These are phyloP conservation scores for Boletus reticulatus DNA, from an alignment of 768 basidiomycete genomes.

Conservation along the genomic window DNA sequence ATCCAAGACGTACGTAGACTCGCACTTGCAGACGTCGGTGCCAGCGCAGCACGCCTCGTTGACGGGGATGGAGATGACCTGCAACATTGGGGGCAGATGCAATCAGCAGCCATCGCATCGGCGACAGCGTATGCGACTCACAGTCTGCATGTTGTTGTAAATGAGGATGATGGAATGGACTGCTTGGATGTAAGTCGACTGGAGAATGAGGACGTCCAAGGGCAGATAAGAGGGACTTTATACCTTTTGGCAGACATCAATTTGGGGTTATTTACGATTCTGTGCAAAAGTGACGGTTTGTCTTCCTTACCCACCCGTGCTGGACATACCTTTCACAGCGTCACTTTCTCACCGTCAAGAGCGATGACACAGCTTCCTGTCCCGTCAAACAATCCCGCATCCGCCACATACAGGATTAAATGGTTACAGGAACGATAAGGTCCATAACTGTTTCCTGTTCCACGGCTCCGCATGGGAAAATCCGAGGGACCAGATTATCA, in stretches of 20 bases:
- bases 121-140: conserved; percentile 1
- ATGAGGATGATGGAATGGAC: neutral
- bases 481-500: too few species aligned
- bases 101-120: neutral
- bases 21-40: conserved; percentile 9
- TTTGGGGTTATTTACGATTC: conserved; percentile 5
- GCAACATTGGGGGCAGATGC: too few species aligned
- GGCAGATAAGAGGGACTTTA: neutral
- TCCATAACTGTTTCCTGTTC: too few species aligned
- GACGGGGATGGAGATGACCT: conserved; percentile 12
- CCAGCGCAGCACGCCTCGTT: conserved; percentile 21
- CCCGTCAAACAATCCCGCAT: neutral
- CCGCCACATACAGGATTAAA: too few species aligned
- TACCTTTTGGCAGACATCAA: neutral
- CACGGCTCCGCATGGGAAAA: too few species aligned
- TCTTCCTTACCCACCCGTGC: neutral
- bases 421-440: neutral
- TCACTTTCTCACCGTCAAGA: neutral
- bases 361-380: neutral
- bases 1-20: too few species aligned
- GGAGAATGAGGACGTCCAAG: neutral
- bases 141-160: conserved; percentile 10
- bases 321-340: neutral
- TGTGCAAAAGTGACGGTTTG: neutral
- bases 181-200: neutral